These are phyloP conservation scores for Microbotryomycetes sp. DNA, from an alignment of 1,284 basidiomycete species.

Conservation along the genomic window DNA sequence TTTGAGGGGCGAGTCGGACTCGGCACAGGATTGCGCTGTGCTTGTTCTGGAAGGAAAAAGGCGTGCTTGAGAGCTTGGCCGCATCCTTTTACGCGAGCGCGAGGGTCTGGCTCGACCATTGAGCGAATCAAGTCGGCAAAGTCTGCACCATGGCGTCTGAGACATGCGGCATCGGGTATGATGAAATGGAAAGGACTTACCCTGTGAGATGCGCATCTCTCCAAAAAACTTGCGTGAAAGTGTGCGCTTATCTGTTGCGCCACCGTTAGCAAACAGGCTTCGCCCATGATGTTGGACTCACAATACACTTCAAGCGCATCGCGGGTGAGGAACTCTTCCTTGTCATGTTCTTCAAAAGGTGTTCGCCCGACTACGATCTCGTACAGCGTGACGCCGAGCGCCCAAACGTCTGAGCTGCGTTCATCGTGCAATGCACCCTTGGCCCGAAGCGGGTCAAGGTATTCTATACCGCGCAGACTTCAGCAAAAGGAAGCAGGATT, in stretches of 20 bases:
- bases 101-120: conserved; percentile 70
- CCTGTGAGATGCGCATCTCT: conserved; percentile 59
- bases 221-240: conserved; percentile 75
- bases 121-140: conserved; percentile 57
- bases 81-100: conserved; percentile 57
- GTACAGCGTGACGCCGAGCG: conserved; percentile 84
- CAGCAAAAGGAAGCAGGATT: conserved; percentile 71
- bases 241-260: conserved; percentile 43
- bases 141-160: conserved; percentile 10
- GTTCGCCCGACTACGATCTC: conserved; percentile 84
- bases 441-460: conserved; percentile 75
- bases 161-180: no score
- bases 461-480: conserved; percentile 72
- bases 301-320: conserved; percentile 75
- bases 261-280: background rate
- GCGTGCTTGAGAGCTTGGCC: conserved; percentile 56
- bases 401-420: conserved; percentile 85
- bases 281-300: conserved; percentile 45
- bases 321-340: conserved; percentile 70
- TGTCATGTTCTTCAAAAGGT: conserved; percentile 76
- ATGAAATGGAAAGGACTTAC: no score
- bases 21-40: background rate
- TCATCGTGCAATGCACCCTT: conserved; percentile 80
- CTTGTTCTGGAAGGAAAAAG: conserved; percentile 50
- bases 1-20: background rate